phyloP scores from a whole-genome alignment of 345 rosid genomes.

The Syzygium aqueum region DNA sequence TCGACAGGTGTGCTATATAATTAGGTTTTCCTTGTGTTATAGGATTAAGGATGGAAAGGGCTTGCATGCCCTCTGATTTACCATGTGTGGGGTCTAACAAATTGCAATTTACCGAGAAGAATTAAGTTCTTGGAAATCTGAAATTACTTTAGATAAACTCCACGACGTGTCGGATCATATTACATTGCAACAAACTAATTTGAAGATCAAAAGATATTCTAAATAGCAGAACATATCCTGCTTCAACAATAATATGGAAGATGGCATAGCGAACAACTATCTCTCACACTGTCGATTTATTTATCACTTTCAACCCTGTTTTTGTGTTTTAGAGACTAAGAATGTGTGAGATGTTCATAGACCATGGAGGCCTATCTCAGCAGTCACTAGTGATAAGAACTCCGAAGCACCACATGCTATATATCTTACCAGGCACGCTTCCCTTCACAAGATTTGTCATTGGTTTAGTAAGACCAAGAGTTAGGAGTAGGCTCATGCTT shows the following conservation, averaged over 20 bases:
- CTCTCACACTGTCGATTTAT: not conserved
- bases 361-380: conserved; percentile 41
- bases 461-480: not conserved
- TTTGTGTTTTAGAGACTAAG: conserved; percentile 29
- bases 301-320: not conserved
- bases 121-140: not conserved
- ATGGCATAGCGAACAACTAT: not conserved
- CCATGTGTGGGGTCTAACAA: not conserved
- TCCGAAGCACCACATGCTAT: conserved; percentile 48
- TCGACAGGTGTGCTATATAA: conserved; percentile 40
- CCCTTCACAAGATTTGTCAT: not conserved
- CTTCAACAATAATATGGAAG: not conserved
- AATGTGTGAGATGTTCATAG: conserved; percentile 42
- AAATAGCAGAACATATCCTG: not conserved
- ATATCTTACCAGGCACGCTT: conserved; percentile 59
- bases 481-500: not conserved
- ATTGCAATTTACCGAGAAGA: not conserved
- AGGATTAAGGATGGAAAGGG: conserved; percentile 4
- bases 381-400: conserved; percentile 33
- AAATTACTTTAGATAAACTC: not conserved
- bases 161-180: not conserved
- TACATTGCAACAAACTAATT: not conserved
- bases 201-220: not conserved
- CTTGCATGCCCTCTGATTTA: not conserved
- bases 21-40: not conserved